phyloP scores from a whole-genome alignment of 2,329 filamentous ascomycete species.

The Balansia obtecta region DNA sequence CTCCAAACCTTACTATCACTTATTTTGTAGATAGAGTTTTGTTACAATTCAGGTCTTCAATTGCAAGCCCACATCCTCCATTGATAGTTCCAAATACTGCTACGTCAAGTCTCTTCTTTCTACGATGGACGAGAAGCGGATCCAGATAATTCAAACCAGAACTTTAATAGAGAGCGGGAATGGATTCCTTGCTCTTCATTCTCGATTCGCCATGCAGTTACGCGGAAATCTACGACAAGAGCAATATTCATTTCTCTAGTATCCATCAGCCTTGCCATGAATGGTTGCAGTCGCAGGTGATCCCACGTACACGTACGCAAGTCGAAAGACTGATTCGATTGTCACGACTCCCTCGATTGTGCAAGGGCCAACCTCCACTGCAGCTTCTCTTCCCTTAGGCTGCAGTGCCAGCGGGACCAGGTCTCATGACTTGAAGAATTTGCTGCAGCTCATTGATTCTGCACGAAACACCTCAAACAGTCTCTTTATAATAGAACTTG shows the following conservation, averaged over 20 bases:
- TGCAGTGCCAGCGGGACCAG: too few species aligned
- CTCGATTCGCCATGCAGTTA: constrained; percentile 55
- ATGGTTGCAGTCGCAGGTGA: constrained; percentile 43
- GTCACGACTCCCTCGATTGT: constrained; percentile 49
- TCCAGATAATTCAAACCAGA: constrained; percentile 53
- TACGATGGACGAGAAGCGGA: constrained; percentile 52
- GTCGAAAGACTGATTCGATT: constrained; percentile 37
- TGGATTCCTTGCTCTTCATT: constrained; percentile 49
- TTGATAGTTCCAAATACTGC: constrained; percentile 43
- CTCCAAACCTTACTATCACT: constrained; percentile 49
- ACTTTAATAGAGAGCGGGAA: constrained; percentile 59
- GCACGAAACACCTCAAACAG: too few species aligned
- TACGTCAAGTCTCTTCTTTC: constrained; percentile 49
- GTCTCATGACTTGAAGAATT: too few species aligned
- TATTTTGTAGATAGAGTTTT: constrained; percentile 53
- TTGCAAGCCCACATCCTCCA: constrained; percentile 51
- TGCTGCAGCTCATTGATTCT: too few species aligned
- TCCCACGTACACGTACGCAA: constrained; percentile 39
- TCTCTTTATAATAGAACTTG: too few species aligned
- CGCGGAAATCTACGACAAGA: constrained; percentile 48
- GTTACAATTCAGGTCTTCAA: constrained; percentile 51
- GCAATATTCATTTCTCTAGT: constrained; percentile 51
- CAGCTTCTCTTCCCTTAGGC: too few species aligned
- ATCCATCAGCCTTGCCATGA: constrained; percentile 48
- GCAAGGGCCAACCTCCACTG: too few species aligned